phyloP scores from a whole-genome alignment of 352 stramenopile genomes.

The Poterioochromonas sp. region DNA sequence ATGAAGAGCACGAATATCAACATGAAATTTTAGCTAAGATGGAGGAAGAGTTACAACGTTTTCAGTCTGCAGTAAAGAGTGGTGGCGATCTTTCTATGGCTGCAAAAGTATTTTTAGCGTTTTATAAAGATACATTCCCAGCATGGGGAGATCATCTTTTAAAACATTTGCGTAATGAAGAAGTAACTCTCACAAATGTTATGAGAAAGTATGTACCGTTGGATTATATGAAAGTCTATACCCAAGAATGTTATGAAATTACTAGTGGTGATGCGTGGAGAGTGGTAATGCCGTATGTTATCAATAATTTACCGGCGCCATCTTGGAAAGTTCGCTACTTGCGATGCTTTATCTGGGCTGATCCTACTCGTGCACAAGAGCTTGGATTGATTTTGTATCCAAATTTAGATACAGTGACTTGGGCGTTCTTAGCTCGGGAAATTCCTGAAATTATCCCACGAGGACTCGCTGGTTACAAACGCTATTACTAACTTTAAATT shows the following conservation, averaged over 20 bases:
- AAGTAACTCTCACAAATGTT: background rate
- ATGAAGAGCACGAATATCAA: background rate
- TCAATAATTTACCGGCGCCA: slow-evolving; percentile 3
- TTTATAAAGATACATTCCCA: background rate
- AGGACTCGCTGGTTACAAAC: slow-evolving; percentile 37
- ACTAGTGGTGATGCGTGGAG: background rate
- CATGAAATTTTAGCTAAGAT: background rate
- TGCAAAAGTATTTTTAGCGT: background rate
- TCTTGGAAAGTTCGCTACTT: slow-evolving; percentile 33
- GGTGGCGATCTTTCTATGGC: background rate
- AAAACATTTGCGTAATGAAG: slow-evolving; percentile 18
- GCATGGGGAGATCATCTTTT: background rate
- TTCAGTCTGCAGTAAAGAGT: background rate
- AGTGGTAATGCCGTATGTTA: background rate
- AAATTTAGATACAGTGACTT: slow-evolving; percentile 35
- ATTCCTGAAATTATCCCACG: slow-evolving; percentile 39
- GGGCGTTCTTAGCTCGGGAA: slow-evolving; percentile 33
- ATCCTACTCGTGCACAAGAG: slow-evolving; percentile 37
- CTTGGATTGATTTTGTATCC: slow-evolving; percentile 40
- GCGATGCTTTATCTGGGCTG: slow-evolving; percentile 39
- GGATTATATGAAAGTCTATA: background rate
- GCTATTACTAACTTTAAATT: too few species aligned
- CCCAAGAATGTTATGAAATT: background rate
- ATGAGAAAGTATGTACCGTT: slow-evolving; percentile 24
- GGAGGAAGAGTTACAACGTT: background rate